Evolutionary conservation across 2,329 filamentous ascomycete genomes (phyloP).

Genomic region (Pseudocercospora eumusae): DNA sequence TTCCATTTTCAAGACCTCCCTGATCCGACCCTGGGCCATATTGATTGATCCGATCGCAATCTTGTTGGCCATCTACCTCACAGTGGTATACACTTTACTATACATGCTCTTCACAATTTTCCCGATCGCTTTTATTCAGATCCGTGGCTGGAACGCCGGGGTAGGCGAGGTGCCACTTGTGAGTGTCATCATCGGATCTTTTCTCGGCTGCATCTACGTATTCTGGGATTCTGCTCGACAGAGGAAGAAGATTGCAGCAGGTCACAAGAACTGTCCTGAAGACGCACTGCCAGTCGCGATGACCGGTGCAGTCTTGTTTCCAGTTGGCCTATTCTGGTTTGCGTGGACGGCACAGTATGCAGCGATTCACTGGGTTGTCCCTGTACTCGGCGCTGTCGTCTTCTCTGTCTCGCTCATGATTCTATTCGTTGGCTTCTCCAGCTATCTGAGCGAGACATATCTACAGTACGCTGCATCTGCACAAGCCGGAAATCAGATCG

Average conservation of each 20-base stretch:
- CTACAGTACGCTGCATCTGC: constrained; percentile 41
- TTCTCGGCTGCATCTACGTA: constrained; percentile 48
- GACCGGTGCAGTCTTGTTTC: constrained; percentile 40
- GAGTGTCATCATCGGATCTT: constrained; percentile 53
- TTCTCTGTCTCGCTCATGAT: constrained; percentile 46
- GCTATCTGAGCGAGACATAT: constrained; percentile 58
- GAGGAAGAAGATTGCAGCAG: constrained; percentile 43
- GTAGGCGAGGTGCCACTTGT: constrained; percentile 55
- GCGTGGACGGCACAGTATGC: constrained; percentile 45
- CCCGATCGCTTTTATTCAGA: constrained; percentile 63
- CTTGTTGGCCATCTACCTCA: constrained; percentile 66
- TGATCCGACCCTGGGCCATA: constrained; percentile 68
- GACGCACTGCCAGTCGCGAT: constrained; percentile 30
- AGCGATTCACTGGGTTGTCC: constrained; percentile 51
- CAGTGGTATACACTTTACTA: constrained; percentile 56
- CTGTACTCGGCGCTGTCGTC: constrained; percentile 49
- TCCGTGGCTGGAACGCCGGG: constrained; percentile 61
- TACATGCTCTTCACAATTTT: constrained; percentile 54
- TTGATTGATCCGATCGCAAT: constrained; percentile 73
- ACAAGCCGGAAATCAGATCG: constrained; percentile 32
- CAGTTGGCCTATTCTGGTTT: constrained; percentile 41
- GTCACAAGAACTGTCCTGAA: constrained; percentile 46
- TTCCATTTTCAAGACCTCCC: constrained; percentile 55
- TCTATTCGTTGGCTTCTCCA: constrained; percentile 57
- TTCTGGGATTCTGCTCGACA: constrained; percentile 45